Evolutionary conservation across 73 alveolate species (phyloP).

Genomic region (Durusdinium trenchii): DNA sequence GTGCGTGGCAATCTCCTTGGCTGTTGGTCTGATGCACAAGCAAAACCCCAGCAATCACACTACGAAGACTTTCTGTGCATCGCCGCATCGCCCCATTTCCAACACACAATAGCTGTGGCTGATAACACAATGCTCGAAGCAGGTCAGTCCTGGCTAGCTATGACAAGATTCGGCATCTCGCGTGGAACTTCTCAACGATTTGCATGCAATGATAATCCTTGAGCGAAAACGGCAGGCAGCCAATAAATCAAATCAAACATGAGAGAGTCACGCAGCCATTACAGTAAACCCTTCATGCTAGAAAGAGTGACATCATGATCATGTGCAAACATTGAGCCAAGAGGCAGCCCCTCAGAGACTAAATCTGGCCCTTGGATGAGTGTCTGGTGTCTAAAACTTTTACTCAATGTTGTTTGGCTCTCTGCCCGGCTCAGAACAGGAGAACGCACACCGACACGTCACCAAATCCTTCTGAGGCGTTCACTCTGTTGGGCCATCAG

Average conservation of each 20-base stretch:
- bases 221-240: neutral
- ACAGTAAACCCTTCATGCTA: neutral
- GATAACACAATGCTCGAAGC: neutral
- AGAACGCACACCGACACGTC: neutral
- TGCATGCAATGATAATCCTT: slow-evolving; percentile 89
- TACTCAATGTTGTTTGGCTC: neutral
- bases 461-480: neutral
- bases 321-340: neutral
- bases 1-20: slow-evolving; percentile 46
- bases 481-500: neutral
- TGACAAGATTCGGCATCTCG: slow-evolving; percentile 62
- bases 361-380: slow-evolving; percentile 17
- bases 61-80: neutral
- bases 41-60: neutral
- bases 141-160: neutral
- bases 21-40: neutral
- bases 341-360: slow-evolving; percentile 24
- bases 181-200: slow-evolving; percentile 69
- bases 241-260: neutral
- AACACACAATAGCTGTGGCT: neutral
- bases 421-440: neutral
- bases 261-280: neutral
- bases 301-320: neutral
- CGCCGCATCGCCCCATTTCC: neutral
- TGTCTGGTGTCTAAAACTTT: neutral